These are phyloP conservation scores for Teratosphaeria pseudoeucalypti DNA, from an alignment of 2,329 filamentous ascomycete species.

Conservation along the genomic window DNA sequence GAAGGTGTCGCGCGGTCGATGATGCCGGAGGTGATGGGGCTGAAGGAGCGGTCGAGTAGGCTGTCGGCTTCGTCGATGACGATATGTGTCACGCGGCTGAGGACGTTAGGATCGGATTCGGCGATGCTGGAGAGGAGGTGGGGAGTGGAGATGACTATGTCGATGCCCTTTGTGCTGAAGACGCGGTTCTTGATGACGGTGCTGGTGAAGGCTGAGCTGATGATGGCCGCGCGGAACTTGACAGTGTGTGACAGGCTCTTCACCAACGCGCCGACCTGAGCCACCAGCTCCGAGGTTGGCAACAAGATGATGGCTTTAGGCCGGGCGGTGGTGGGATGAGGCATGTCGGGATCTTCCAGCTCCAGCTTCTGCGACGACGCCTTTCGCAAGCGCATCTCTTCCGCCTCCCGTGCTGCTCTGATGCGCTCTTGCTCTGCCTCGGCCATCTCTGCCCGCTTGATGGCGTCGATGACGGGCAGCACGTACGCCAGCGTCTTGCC, in stretches of 20 bases:
- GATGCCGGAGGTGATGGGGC: slow-evolving; percentile 69
- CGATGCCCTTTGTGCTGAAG: slow-evolving; percentile 71
- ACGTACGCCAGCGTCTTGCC: slow-evolving; percentile 94
- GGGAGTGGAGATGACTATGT: slow-evolving; percentile 78
- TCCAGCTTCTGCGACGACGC: slow-evolving; percentile 37
- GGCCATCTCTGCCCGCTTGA: slow-evolving; percentile 60
- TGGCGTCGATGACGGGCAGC: slow-evolving; percentile 68
- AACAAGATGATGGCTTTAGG: slow-evolving; percentile 80
- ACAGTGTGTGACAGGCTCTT: slow-evolving; percentile 74
- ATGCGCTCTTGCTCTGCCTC: slow-evolving; percentile 38
- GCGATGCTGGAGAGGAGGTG: slow-evolving; percentile 83
- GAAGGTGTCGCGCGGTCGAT: slow-evolving; percentile 74
- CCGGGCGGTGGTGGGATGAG: slow-evolving; percentile 63
- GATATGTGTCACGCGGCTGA: slow-evolving; percentile 82
- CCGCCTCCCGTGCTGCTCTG: slow-evolving; percentile 15
- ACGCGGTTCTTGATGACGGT: slow-evolving; percentile 75
- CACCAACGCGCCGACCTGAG: slow-evolving; percentile 70
- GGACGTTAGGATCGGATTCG: slow-evolving; percentile 78
- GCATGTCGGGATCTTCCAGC: slow-evolving; percentile 53
- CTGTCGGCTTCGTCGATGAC: slow-evolving; percentile 95
- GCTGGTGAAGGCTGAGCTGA: slow-evolving; percentile 67
- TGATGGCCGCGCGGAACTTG: slow-evolving; percentile 76
- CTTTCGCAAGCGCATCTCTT: slow-evolving; percentile 26
- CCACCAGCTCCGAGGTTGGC: slow-evolving; percentile 82
- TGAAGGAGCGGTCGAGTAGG: slow-evolving; percentile 85